Evolutionary conservation across 2,329 filamentous ascomycete genomes (phyloP).

Genomic region (Curvularia sp.): DNA sequence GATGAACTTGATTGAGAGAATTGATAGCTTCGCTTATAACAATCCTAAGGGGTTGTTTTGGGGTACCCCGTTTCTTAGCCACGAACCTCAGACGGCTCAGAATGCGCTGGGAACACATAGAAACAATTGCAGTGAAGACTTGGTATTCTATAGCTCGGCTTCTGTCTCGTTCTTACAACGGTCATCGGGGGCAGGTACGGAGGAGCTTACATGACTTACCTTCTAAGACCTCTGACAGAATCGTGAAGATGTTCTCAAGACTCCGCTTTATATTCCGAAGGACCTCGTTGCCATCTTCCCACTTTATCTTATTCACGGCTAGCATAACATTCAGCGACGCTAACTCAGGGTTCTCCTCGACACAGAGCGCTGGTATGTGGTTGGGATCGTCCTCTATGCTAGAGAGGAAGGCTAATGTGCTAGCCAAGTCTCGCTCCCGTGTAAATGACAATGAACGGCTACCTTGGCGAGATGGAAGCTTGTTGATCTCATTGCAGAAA

Average conservation of each 20-base stretch:
- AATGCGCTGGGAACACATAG: slow-evolving; percentile 22
- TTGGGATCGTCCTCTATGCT: slow-evolving; percentile 3
- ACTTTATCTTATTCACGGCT: slow-evolving; percentile 7
- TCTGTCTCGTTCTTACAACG: slow-evolving; percentile 1
- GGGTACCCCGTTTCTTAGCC: not conserved
- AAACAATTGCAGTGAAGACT: slow-evolving; percentile 20
- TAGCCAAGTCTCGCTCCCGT: slow-evolving; percentile 5
- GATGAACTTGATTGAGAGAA: slow-evolving; percentile 7
- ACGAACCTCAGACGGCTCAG: slow-evolving; percentile 20
- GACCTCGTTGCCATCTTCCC: slow-evolving; percentile 2
- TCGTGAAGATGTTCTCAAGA: slow-evolving; percentile 7
- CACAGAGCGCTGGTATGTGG: slow-evolving; percentile 1
- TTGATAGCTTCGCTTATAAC: slow-evolving; percentile 11
- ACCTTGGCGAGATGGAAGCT: not conserved
- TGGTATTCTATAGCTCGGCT: slow-evolving; percentile 6
- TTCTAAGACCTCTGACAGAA: slow-evolving; percentile 7
- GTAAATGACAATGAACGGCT: not conserved
- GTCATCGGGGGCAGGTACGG: slow-evolving; percentile 1
- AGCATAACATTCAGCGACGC: slow-evolving; percentile 1
- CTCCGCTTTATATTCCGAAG: slow-evolving; percentile 4
- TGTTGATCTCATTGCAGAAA: slow-evolving; percentile 4
- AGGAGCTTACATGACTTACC: slow-evolving; percentile 3
- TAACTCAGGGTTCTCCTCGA: slow-evolving; percentile 2
- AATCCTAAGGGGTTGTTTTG: slow-evolving; percentile 10
- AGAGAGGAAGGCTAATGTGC: slow-evolving; percentile 9